These are phyloP conservation scores for Immersiporthe knoxdaviesiana DNA, from an alignment of 2,329 filamentous ascomycete genomes.

Conservation along the genomic window DNA sequence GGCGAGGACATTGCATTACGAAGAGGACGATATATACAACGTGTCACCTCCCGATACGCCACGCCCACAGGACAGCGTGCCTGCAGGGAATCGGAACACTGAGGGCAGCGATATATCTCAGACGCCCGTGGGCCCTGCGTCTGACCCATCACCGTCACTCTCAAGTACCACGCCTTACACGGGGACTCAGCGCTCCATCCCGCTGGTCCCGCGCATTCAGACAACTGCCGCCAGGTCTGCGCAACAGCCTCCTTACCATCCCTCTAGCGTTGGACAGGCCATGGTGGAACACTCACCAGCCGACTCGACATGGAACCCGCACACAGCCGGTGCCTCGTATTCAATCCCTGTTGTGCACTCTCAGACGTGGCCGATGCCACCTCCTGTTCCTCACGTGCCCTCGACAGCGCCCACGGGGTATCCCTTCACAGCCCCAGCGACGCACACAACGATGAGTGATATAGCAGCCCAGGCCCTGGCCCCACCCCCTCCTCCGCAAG, in stretches of 20 bases:
- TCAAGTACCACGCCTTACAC: conserved; percentile 27
- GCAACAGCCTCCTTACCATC: conserved; percentile 33
- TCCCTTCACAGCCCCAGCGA: conserved; percentile 47
- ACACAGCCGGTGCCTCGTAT: conserved; percentile 34
- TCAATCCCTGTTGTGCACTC: conserved; percentile 34
- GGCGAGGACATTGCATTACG: conserved; percentile 22
- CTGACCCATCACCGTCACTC: conserved; percentile 16
- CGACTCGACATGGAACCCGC: conserved; percentile 30
- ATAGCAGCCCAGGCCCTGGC: conserved; percentile 41
- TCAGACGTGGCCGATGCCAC: conserved; percentile 52
- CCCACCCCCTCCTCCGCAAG: conserved; percentile 45
- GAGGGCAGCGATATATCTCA: conserved; percentile 23
- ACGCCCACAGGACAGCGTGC: conserved; percentile 26
- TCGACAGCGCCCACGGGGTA: conserved; percentile 37
- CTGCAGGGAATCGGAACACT: conserved; percentile 28
- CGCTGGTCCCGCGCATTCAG: conserved; percentile 31
- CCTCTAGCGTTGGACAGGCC: conserved; percentile 24
- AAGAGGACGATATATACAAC: conserved; percentile 50
- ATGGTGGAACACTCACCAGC: conserved; percentile 12
- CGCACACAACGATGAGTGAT: conserved; percentile 38
- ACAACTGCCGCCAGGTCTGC: conserved; percentile 26
- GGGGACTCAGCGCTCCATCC: conserved; percentile 29
- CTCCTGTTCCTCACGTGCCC: conserved; percentile 33
- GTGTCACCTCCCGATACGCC: conserved; percentile 52
- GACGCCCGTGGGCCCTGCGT: conserved; percentile 12